Conservation (phyloP, 2,329 filamentous ascomycete genomes). For the Phialophora macrospora region DNA sequence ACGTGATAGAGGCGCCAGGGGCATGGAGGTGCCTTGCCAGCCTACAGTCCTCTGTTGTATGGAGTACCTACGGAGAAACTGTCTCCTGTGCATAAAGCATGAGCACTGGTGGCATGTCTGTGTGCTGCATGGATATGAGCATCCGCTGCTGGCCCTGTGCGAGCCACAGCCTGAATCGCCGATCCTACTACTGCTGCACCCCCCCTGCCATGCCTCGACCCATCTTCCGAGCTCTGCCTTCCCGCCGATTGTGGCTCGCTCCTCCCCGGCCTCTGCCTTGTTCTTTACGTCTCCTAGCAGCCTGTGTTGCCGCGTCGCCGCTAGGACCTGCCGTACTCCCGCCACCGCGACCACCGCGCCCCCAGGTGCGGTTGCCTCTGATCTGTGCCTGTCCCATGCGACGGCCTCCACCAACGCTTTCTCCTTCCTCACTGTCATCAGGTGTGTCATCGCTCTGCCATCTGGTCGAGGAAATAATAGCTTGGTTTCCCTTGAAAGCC, state of each 20-base stretch:
- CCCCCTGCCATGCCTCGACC: slow-evolving; percentile 37
- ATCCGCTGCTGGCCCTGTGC: not conserved
- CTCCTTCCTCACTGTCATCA: slow-evolving; percentile 35
- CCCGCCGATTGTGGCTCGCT: slow-evolving; percentile 37
- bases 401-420: slow-evolving; percentile 19
- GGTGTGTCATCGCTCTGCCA: slow-evolving; percentile 34
- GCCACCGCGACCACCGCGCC: slow-evolving; percentile 27
- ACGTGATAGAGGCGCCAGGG: not conserved
- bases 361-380: slow-evolving; percentile 26
- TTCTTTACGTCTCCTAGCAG: slow-evolving; percentile 37
- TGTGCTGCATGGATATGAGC: too few species aligned
- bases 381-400: slow-evolving; percentile 27
- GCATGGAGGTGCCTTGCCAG: not conserved
- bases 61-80: not conserved
- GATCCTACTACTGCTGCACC: slow-evolving; percentile 1
- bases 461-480: slow-evolving; percentile 30
- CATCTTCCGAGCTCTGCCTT: slow-evolving; percentile 39
- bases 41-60: too few species aligned
- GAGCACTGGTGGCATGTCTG: not conserved
- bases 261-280: slow-evolving; percentile 38
- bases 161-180: not conserved
- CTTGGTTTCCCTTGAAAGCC: slow-evolving; percentile 34
- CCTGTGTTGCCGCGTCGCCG: slow-evolving; percentile 35
- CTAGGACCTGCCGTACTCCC: slow-evolving; percentile 34
- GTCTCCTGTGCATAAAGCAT: not conserved